Evolutionary conservation across 768 basidiomycete genomes (phyloP), one percentile per base, ranked within the genome.

Genomic region (Leccinum pellstonianum): DNA sequence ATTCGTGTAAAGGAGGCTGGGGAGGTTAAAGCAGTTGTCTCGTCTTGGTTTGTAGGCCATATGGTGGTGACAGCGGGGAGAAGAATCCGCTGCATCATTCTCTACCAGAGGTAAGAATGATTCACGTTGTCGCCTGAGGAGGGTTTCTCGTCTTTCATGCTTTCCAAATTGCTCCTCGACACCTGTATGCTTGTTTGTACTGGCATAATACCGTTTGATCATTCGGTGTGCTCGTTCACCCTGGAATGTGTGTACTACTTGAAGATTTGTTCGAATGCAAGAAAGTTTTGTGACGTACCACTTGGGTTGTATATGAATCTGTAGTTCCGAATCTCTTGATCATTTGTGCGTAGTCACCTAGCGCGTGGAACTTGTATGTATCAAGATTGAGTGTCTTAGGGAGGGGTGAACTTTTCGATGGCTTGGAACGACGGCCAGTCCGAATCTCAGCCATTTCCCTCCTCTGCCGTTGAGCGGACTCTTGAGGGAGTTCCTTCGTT

Each of bases 21-120:
- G 37, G 4, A 66, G 35, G 46, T 27, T 58, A 4, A 62, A 14
- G 17, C 19, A 1, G 2, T 57, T 65, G 27, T 37, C 21, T 2
- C 0, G 2, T 17, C 52, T 14, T 0, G 33, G 46, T 1, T 3
- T 14, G 15, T 9, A 6, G 3, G 56, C n/a, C 51, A 66, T 52
- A 11, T 3, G 27, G 46, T 65, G 61, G 25, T 11, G 46, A 21
- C 1, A 21, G 9, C 11, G 21, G 19, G 46, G 46, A 19, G 46
- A 47, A 0, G 46, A 19, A 0, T 47, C 46, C 11, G 0, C 46
- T 21, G 46, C 46, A 19, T 47, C 19, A n/a, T 41, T 41, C 17
- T 41, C 38, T 41, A 41, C 38, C 8, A 1, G 38, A 4, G 38
- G 38, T 8, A 41, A 0, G 19, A 19, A 47, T 5, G 19, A 21